Conservation (phyloP, 257 asterid genomes). For the Penstemon davidsonii region DNA sequence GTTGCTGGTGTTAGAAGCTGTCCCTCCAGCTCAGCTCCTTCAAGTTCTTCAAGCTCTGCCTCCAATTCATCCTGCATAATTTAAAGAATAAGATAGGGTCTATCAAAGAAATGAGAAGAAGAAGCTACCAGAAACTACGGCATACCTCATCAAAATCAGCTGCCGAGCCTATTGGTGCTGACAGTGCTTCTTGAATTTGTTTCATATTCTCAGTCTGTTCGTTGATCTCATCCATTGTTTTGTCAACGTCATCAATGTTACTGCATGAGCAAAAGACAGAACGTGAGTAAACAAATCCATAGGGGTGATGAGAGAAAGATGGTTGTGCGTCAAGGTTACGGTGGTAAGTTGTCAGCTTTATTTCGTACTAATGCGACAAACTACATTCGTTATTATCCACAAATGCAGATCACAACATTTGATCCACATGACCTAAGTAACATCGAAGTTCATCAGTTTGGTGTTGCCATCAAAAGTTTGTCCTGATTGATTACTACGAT, state of each 20-base stretch:
- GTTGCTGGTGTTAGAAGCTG: constrained; percentile 82
- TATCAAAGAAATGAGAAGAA: constrained; percentile 5
- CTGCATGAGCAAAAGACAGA: constrained; percentile 35
- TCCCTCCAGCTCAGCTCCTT: constrained; percentile 78
- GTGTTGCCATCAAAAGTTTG: constrained; percentile 13
- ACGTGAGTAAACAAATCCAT: constrained; percentile 23
- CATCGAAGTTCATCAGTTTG: constrained; percentile 14
- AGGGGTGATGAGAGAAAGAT: constrained; percentile 1
- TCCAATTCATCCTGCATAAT: constrained; percentile 65
- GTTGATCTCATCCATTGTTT: constrained; percentile 89
- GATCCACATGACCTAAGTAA: neutral
- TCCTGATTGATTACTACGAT: constrained; percentile 1
- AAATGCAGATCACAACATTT: neutral
- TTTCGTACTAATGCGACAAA: neutral
- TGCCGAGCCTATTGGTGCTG: constrained; percentile 69
- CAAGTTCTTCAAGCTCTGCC: constrained; percentile 85
- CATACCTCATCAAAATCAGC: constrained; percentile 82
- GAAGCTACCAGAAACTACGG: constrained; percentile 14
- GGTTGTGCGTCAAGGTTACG: neutral
- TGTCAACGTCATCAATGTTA: constrained; percentile 81
- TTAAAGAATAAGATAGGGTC: constrained; percentile 12
- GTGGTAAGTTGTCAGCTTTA: neutral
- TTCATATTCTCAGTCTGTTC: constrained; percentile 91
- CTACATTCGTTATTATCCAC: neutral
- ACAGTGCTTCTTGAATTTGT: constrained; percentile 71